Percentiles rank a stretch among this genome's conserved stretches.
These are phyloP conservation scores for Cladophialophora bantiana DNA, from an alignment of 2,329 filamentous ascomycete species.

Conservation along the genomic window DNA sequence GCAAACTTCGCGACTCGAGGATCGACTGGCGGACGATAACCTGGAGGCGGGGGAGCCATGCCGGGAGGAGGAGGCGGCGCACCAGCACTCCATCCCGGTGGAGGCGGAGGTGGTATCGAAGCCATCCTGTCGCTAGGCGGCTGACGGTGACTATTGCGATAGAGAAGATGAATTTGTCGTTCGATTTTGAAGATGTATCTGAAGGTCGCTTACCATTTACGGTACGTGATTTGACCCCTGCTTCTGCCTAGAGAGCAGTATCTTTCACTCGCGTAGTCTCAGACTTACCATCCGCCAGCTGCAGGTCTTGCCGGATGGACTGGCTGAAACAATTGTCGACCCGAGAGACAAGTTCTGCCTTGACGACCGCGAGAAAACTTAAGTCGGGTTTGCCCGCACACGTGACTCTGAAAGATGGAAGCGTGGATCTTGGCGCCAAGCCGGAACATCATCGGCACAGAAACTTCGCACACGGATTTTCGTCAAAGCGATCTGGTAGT, in stretches of 20 bases:
- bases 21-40: slow-evolving; percentile 80
- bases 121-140: slow-evolving; percentile 56
- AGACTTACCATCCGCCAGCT: not conserved
- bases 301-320: not conserved
- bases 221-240: slow-evolving; percentile 18
- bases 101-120: slow-evolving; percentile 70
- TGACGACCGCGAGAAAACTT: not conserved
- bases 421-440: not conserved
- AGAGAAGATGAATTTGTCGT: slow-evolving; percentile 37
- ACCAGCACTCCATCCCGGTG: slow-evolving; percentile 67
- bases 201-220: slow-evolving; percentile 39
- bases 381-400: slow-evolving; percentile 13
- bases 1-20: slow-evolving; percentile 92
- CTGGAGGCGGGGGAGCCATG: slow-evolving; percentile 79
- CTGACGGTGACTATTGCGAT: slow-evolving; percentile 30
- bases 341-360: not conserved
- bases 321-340: not conserved
- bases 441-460: slow-evolving; percentile 1
- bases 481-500: slow-evolving; percentile 2
- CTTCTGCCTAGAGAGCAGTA: slow-evolving; percentile 26
- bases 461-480: slow-evolving; percentile 11
- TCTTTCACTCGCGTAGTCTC: slow-evolving; percentile 7
- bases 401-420: not conserved
- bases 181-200: slow-evolving; percentile 22
- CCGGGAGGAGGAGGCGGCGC: slow-evolving; percentile 59